phyloP scores from a whole-genome alignment of 2,329 filamentous ascomycete genomes.

The Colletotrichum orchidophilum region DNA sequence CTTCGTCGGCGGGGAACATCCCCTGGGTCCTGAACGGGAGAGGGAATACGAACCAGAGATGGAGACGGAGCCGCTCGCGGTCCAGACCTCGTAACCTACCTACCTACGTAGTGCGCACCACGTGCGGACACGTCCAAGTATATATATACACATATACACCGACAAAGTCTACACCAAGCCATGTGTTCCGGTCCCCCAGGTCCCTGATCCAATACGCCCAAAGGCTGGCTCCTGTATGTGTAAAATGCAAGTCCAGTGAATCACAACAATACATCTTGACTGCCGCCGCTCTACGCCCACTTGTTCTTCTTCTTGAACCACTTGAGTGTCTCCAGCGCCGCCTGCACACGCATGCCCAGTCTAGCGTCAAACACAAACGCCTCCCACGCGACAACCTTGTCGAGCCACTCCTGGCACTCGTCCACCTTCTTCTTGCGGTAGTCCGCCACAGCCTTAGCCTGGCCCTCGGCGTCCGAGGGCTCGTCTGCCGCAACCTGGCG shows the following conservation, averaged over 20 bases:
- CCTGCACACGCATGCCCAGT: slow-evolving; percentile 77
- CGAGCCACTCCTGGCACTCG: slow-evolving; percentile 72
- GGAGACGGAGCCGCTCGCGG: not conserved
- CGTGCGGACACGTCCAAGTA: slow-evolving; percentile 8
- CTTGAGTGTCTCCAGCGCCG: slow-evolving; percentile 71
- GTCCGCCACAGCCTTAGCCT: slow-evolving; percentile 42
- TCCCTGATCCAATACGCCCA: slow-evolving; percentile 8
- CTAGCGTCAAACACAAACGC: slow-evolving; percentile 77
- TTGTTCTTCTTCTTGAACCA: slow-evolving; percentile 60
- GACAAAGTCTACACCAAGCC: not conserved
- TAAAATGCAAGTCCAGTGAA: not conserved
- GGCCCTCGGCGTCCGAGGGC: slow-evolving; percentile 26
- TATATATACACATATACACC: not conserved
- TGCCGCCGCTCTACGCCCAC: slow-evolving; percentile 11
- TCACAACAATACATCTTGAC: not conserved
- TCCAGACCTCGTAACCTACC: slow-evolving; percentile 9
- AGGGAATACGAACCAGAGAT: slow-evolving; percentile 16
- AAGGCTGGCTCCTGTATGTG: not conserved
- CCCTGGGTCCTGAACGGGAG: not conserved
- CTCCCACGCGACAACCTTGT: slow-evolving; percentile 77
- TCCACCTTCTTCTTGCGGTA: slow-evolving; percentile 60
- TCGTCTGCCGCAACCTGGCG: slow-evolving; percentile 44
- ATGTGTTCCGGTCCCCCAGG: not conserved
- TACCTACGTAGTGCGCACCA: not conserved
- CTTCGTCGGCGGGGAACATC: not conserved